phyloP scores from a whole-genome alignment of 192 early-diverging fungal genomes.

The Ramicandelaber brevisporus region DNA sequence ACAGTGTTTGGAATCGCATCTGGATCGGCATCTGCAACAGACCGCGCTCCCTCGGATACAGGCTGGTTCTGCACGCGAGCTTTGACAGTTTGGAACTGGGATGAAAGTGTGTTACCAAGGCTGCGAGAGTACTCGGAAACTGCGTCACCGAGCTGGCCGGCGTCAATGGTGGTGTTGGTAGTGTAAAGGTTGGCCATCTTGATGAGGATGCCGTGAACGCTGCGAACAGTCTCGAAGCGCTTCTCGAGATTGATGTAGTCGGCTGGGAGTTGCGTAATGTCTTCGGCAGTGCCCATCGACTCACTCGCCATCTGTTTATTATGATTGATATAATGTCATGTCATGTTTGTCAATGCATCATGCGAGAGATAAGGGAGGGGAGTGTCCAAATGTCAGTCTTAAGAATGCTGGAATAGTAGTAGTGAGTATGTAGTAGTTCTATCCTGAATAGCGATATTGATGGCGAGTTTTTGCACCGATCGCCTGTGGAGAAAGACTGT shows the following conservation, averaged over 20 bases:
- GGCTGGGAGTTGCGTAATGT: conserved; percentile 76
- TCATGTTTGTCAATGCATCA: too few species aligned
- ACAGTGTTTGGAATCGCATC: conserved; percentile 23
- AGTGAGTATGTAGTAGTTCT: too few species aligned
- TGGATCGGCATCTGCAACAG: conserved; percentile 11
- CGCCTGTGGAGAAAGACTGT: not conserved
- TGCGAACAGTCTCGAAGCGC: conserved; percentile 11
- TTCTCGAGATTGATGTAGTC: conserved; percentile 83
- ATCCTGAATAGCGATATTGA: too few species aligned
- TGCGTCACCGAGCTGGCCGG: too few species aligned
- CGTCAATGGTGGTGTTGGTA: conserved; percentile 38
- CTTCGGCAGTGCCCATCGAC: conserved; percentile 46
- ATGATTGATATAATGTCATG: conserved; percentile 1
- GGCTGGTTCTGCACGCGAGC: conserved; percentile 15
- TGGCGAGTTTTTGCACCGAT: too few species aligned
- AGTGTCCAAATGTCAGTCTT: too few species aligned
- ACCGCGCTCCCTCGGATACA: conserved; percentile 22
- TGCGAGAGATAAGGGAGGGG: too few species aligned
- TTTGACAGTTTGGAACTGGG: conserved; percentile 27
- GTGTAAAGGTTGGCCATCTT: conserved; percentile 48
- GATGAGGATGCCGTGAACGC: conserved; percentile 23
- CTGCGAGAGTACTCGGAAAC: too few species aligned
- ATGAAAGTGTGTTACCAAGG: conserved; percentile 33
- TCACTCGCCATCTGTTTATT: conserved; percentile 61
- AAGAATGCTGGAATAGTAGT: too few species aligned